A percentile compares a stretch with the other conserved stretches of the same genome.
Conservation (phyloP, 768 basidiomycete species). For the Tricholoma terreum region DNA sequence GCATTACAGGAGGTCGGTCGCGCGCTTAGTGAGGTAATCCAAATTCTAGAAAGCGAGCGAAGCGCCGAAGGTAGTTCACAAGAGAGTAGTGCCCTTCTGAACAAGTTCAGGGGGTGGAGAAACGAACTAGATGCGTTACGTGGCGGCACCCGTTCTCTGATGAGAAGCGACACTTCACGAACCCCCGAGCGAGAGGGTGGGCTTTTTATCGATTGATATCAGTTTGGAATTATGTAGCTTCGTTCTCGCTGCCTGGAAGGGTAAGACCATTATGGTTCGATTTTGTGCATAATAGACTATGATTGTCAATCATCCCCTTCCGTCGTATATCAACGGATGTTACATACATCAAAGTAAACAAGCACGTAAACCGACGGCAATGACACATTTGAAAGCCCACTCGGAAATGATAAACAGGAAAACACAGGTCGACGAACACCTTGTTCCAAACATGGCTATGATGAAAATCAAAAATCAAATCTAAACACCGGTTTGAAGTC, state of each 20-base stretch:
- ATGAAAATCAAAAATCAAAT: neutral
- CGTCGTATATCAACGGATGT: no score
- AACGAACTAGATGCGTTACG: slow-evolving; percentile 36
- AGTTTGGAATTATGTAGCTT: no score
- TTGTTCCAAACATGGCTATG: no score
- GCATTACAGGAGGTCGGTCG: slow-evolving; percentile 43
- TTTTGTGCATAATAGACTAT: no score
- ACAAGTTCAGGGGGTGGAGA: slow-evolving; percentile 42
- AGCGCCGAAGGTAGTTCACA: slow-evolving; percentile 30
- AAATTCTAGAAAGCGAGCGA: slow-evolving; percentile 43
- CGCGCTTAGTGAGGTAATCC: slow-evolving; percentile 41
- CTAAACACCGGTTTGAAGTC: neutral
- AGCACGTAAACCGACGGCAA: no score
- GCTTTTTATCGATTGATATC: slow-evolving; percentile 29
- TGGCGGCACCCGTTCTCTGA: slow-evolving; percentile 13
- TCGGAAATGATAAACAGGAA: no score
- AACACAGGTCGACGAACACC: no score
- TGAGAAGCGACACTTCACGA: slow-evolving; percentile 4
- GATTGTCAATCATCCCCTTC: no score
- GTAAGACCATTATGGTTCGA: neutral
- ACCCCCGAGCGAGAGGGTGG: slow-evolving; percentile 25
- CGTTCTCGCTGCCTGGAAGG: no score
- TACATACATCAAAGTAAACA: no score
- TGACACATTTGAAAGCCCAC: no score
- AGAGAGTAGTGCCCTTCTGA: slow-evolving; percentile 31